Percentiles rank a stretch among this genome's conserved stretches.
phyloP scores from a whole-genome alignment of 2,329 filamentous ascomycete genomes.

The Arthroderma uncinatum region DNA sequence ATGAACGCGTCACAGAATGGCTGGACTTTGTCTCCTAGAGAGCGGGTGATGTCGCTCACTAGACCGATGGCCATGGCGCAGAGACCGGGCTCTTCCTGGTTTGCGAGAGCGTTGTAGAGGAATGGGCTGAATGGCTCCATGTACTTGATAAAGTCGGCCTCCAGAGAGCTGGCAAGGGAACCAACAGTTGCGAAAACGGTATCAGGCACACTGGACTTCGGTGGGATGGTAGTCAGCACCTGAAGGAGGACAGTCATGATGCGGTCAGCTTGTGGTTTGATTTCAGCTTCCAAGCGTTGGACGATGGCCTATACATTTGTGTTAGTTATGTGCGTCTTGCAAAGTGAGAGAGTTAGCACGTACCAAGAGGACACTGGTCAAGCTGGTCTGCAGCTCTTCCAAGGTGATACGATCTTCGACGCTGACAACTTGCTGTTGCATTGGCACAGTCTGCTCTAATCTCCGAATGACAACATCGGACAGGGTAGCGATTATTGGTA shows the following conservation, averaged over 20 bases:
- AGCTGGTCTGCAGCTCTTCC: slow-evolving; percentile 94
- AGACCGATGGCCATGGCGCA: slow-evolving; percentile 97
- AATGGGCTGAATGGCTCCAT: slow-evolving; percentile 92
- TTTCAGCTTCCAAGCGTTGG: slow-evolving; percentile 79
- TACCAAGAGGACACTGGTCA: slow-evolving; percentile 74
- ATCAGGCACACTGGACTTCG: slow-evolving; percentile 90
- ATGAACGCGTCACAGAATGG: slow-evolving; percentile 96
- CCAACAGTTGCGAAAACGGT: slow-evolving; percentile 86
- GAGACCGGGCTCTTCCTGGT: slow-evolving; percentile 87
- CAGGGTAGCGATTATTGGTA: slow-evolving; percentile 66
- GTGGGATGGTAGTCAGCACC: slow-evolving; percentile 62
- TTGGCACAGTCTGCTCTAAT: slow-evolving; percentile 74
- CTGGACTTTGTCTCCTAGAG: slow-evolving; percentile 78
- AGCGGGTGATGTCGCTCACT: slow-evolving; percentile 90
- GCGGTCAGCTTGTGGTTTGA: slow-evolving; percentile 77
- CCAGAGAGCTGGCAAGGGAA: slow-evolving; percentile 78
- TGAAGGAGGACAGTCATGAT: slow-evolving; percentile 86
- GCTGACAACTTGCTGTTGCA: slow-evolving; percentile 89
- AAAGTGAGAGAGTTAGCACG: slow-evolving; percentile 12
- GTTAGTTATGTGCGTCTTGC: background rate
- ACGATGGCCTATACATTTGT: slow-evolving; percentile 55
- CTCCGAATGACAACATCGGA: slow-evolving; percentile 84
- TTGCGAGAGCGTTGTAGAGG: slow-evolving; percentile 85
- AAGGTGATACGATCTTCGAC: slow-evolving; percentile 92
- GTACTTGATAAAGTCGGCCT: slow-evolving; percentile 90